Evolutionary conservation across 768 basidiomycete species (phyloP).

Genomic region (Lactifluus rugatus): DNA sequence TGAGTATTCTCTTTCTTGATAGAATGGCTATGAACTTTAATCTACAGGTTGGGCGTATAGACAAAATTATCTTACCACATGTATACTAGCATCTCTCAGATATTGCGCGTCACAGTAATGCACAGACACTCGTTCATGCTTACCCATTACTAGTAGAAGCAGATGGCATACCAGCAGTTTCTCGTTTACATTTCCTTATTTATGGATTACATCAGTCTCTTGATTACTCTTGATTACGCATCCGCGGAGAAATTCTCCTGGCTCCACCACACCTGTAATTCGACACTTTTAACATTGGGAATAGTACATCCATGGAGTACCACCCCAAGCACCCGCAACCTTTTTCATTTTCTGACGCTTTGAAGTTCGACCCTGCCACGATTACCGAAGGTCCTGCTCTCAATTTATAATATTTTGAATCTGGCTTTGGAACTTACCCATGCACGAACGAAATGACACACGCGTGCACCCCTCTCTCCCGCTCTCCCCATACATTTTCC

Average conservation of each 20-base stretch:
- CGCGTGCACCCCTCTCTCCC: not conserved
- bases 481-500: too few species aligned
- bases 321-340: conserved; percentile 61
- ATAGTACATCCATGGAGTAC: conserved; percentile 44
- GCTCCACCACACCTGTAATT: too few species aligned
- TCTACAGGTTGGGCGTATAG: conserved; percentile 11
- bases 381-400: conserved; percentile 55
- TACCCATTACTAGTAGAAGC: not conserved
- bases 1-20: conserved; percentile 26
- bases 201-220: not conserved
- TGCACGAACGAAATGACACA: not conserved
- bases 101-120: not conserved
- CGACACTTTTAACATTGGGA: not conserved
- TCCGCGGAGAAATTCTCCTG: not conserved
- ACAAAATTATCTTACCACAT: conserved; percentile 4
- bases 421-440: not conserved
- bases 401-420: not conserved
- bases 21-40: not conserved
- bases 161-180: not conserved
- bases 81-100: conserved; percentile 4
- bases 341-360: conserved; percentile 59
- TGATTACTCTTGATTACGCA: not conserved
- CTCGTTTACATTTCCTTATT: not conserved
- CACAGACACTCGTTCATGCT: conserved; percentile 1
- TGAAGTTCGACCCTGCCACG: conserved; percentile 50